Conservation (phyloP, 2,329 filamentous ascomycete species). For the Hymenoscyphus repandus region DNA sequence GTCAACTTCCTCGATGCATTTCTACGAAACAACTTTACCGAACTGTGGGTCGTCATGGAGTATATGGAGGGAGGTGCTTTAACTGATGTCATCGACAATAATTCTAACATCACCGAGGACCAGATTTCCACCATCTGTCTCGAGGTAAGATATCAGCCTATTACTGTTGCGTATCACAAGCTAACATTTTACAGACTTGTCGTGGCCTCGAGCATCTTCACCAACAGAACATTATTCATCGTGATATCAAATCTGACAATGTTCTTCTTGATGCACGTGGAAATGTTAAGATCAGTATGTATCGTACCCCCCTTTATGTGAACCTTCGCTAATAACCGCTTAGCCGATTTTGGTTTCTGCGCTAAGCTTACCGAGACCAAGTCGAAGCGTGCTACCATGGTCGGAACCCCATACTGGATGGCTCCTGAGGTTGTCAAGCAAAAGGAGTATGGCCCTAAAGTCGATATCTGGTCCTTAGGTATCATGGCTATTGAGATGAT, state of each 20-base stretch:
- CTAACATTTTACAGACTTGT: conserved; percentile 64
- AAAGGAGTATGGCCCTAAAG: conserved; percentile 97
- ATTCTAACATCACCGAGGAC: conserved; percentile 86
- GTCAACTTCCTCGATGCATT: conserved; percentile 98
- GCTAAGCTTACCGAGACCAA: conserved; percentile 97
- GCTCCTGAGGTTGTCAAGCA: conserved; percentile 98
- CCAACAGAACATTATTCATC: conserved; percentile 93
- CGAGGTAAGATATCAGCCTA: conserved; percentile 59
- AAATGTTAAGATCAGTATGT: conserved; percentile 95
- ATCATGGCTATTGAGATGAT: conserved; percentile 99
- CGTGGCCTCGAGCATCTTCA: conserved; percentile 91
- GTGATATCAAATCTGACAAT: conserved; percentile 99
- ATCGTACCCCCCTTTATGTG: background rate
- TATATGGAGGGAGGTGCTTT: conserved; percentile 98
- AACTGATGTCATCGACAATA: conserved; percentile 99
- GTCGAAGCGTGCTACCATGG: conserved; percentile 97
- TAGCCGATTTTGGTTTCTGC: conserved; percentile 98
- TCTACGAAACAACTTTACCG: conserved; percentile 85
- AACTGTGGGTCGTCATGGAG: conserved; percentile 99
- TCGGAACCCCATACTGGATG: conserved; percentile 99
- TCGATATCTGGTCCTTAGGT: conserved; percentile 97
- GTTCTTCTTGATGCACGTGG: conserved; percentile 90
- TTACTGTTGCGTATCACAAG: background rate
- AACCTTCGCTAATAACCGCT: conserved; percentile 32
- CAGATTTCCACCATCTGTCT: conserved; percentile 97